Evolutionary conservation across 2,329 filamentous ascomycete genomes (phyloP).

Genomic region (Chaetomium globosum): DNA sequence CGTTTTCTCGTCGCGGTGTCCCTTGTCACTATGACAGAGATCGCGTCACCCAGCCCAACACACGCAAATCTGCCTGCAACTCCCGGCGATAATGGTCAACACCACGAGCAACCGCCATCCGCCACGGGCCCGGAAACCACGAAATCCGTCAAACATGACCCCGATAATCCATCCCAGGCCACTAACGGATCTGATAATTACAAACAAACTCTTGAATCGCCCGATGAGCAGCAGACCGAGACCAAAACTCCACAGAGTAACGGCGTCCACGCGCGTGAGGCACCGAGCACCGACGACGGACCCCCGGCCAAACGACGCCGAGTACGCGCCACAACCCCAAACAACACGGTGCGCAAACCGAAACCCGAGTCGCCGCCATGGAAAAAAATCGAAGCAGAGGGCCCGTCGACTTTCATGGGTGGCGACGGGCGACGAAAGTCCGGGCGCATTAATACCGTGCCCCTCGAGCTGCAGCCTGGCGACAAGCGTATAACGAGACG

Average conservation of each 20-base stretch:
- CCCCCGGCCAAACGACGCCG: constrained; percentile 68
- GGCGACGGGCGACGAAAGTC: constrained; percentile 71
- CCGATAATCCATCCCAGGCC: background rate
- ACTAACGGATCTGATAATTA: constrained; percentile 19
- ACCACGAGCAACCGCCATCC: constrained; percentile 31
- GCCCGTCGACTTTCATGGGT: constrained; percentile 82
- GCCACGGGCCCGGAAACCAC: constrained; percentile 21
- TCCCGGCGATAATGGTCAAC: constrained; percentile 34
- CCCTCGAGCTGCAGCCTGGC: constrained; percentile 55
- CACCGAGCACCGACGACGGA: constrained; percentile 45
- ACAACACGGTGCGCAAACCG: constrained; percentile 45
- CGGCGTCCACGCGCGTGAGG: constrained; percentile 24
- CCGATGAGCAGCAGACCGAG: constrained; percentile 9
- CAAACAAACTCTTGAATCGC: constrained; percentile 1
- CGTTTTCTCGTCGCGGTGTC: constrained; percentile 48
- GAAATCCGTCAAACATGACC: constrained; percentile 26
- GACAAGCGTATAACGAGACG: constrained; percentile 58
- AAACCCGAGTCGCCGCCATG: constrained; percentile 81
- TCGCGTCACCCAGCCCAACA: constrained; percentile 58
- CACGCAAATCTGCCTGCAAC: constrained; percentile 42
- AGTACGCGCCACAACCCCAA: constrained; percentile 50
- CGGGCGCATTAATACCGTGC: constrained; percentile 62
- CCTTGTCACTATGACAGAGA: constrained; percentile 60
- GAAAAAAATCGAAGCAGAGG: constrained; percentile 83
- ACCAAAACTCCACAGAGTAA: constrained; percentile 20